Conservation (phyloP, 116 monocot genomes). For the Zostera marina region DNA sequence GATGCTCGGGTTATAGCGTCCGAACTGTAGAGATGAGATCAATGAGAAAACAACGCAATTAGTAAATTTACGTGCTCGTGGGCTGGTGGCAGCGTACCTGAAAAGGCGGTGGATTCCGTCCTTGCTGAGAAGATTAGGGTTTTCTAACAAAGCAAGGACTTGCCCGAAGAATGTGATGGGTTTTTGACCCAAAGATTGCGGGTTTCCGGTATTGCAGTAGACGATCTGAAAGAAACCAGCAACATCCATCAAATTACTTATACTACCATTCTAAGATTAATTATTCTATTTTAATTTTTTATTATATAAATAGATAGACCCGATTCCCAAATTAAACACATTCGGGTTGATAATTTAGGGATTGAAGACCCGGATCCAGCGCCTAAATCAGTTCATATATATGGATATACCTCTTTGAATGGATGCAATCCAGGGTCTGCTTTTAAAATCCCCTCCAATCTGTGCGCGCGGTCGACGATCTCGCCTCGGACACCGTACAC, state of each 20-base stretch:
- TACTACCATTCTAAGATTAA: too few relatives aligned
- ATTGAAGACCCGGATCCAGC: too few relatives aligned
- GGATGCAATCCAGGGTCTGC: constrained; percentile 50
- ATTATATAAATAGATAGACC: background rate
- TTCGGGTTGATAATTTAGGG: too few relatives aligned
- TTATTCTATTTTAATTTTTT: background rate
- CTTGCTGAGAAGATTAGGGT: constrained; percentile 58
- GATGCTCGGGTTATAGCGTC: constrained; percentile 82
- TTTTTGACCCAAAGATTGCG: constrained; percentile 90
- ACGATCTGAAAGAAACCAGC: constrained; percentile 62
- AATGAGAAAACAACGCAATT: too few relatives aligned
- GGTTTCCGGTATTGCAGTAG: constrained; percentile 92
- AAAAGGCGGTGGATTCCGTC: constrained; percentile 69
- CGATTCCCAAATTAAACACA: too few relatives aligned
- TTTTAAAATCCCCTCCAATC: constrained; percentile 54
- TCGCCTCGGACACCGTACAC: constrained; percentile 89
- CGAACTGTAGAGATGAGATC: constrained; percentile 23
- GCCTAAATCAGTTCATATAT: too few relatives aligned
- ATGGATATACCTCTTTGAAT: constrained; percentile 44
- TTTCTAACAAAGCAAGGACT: constrained; percentile 35
- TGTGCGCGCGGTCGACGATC: constrained; percentile 67
- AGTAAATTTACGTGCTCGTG: background rate
- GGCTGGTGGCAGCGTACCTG: constrained; percentile 40
- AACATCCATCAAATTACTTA: too few relatives aligned
- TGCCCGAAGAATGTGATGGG: constrained; percentile 68